Percentiles rank a stretch among this genome's conserved stretches.
Conservation (phyloP, 495 filamentous ascomycete genomes). For the Astrocystis sublimbata region DNA sequence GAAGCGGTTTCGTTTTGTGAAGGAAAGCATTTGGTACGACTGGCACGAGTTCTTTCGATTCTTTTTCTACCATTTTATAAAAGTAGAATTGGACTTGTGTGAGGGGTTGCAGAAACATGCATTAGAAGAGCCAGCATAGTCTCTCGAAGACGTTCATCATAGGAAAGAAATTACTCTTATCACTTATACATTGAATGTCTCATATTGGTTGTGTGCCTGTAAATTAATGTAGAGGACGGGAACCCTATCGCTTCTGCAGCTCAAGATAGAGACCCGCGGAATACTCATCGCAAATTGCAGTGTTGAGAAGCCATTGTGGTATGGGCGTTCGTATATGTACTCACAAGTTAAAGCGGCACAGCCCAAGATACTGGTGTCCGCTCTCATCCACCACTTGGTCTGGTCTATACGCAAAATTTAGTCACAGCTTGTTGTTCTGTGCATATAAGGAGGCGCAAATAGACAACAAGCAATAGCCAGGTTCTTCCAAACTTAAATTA, state of each 20-base stretch:
- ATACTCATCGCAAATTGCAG: no score
- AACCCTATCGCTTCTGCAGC: no score
- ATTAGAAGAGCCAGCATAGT: slow-evolving; percentile 3
- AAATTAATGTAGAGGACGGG: no score
- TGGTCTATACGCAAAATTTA: neutral
- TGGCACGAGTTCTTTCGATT: neutral
- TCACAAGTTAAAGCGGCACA: no score
- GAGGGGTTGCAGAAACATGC: neutral
- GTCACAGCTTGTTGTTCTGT: neutral
- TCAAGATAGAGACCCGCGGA: no score
- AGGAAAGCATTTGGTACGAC: slow-evolving; percentile 1
- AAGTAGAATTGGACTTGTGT: slow-evolving; percentile 15
- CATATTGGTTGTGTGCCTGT: no score
- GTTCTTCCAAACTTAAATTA: neutral
- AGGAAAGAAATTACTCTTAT: neutral
- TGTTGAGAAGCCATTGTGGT: no score
- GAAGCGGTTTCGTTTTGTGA: neutral
- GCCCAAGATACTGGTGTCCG: neutral
- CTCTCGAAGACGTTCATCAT: slow-evolving; percentile 3
- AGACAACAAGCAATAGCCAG: neutral
- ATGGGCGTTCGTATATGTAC: no score
- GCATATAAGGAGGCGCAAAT: neutral
- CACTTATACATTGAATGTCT: neutral
- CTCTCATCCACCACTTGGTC: neutral
- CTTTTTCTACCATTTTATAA: slow-evolving; percentile 3